Evolutionary conservation across 2,329 filamentous ascomycete genomes (phyloP).

Genomic region (Aureobasidium sp.): DNA sequence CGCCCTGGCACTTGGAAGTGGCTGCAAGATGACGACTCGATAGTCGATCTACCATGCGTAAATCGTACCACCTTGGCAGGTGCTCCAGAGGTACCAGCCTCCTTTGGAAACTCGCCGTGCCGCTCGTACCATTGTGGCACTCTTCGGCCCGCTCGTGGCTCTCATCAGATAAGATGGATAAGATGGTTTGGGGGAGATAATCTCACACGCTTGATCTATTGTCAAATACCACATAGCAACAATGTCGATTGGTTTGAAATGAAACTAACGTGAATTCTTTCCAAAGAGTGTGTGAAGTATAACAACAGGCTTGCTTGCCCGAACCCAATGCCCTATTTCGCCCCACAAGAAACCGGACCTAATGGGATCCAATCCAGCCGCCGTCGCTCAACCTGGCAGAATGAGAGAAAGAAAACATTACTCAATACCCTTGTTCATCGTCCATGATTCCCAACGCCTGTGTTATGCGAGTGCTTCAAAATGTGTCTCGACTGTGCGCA

Average conservation of each 20-base stretch:
- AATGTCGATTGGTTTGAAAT: background rate
- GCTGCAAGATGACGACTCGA: background rate
- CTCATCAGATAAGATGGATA: slow-evolving; percentile 14
- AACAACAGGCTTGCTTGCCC: background rate
- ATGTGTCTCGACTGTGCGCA: background rate
- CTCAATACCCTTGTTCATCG: slow-evolving; percentile 10
- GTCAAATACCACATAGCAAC: background rate
- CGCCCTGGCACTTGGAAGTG: background rate
- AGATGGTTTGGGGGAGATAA: background rate
- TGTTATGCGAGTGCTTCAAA: background rate
- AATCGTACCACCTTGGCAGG: slow-evolving; percentile 8
- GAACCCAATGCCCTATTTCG: background rate
- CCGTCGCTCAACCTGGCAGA: background rate
- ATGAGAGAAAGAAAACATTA: slow-evolving; percentile 13
- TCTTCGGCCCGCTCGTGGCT: background rate
- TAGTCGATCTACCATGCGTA: slow-evolving; percentile 4
- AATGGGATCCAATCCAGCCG: background rate
- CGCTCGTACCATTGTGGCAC: slow-evolving; percentile 11
- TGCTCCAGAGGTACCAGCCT: background rate
- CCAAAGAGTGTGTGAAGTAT: background rate
- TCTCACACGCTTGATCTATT: background rate
- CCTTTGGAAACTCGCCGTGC: background rate
- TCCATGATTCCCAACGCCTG: background rate
- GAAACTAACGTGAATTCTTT: background rate
- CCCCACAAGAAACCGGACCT: background rate